Evolutionary conservation across 768 basidiomycete genomes (phyloP).

Genomic region (Serendipita sp.): DNA sequence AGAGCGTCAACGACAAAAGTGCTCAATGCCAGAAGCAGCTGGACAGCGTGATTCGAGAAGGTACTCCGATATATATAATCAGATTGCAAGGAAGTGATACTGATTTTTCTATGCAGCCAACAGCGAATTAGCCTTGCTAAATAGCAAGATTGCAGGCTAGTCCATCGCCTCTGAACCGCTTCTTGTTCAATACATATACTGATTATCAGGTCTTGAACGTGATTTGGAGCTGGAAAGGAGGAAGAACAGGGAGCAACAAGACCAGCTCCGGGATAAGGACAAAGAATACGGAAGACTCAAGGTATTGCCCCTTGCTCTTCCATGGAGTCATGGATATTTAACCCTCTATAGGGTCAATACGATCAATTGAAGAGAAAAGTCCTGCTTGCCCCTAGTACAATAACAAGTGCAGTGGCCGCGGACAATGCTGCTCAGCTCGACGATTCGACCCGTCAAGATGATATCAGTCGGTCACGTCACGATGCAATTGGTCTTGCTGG

Average conservation of each 20-base stretch:
- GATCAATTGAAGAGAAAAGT: constrained; percentile 75
- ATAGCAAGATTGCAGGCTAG: constrained; percentile 50
- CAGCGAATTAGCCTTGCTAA: constrained; percentile 54
- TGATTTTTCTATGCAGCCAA: constrained; percentile 35
- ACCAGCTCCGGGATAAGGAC: constrained; percentile 57
- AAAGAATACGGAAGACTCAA: constrained; percentile 82
- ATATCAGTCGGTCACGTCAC: constrained; percentile 2
- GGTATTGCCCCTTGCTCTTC: constrained; percentile 22
- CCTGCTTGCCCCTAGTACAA: constrained; percentile 34
- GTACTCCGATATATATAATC: constrained; percentile 21
- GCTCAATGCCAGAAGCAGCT: constrained; percentile 71
- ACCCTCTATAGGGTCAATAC: constrained; percentile 38
- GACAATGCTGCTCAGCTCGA: neutral
- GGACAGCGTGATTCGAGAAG: constrained; percentile 74
- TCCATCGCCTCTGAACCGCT: neutral
- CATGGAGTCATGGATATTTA: neutral
- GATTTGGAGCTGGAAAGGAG: constrained; percentile 69
- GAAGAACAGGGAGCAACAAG: constrained; percentile 57
- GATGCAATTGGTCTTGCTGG: constrained; percentile 13
- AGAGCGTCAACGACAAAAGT: constrained; percentile 69
- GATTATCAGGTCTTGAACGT: constrained; percentile 46
- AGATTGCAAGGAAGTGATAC: neutral
- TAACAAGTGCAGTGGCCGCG: constrained; percentile 6
- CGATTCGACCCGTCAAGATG: neutral
- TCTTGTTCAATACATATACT: neutral